Evolutionary conservation across 176 grass and related monocot genomes (phyloP).

Genomic region (Poa pratensis): DNA sequence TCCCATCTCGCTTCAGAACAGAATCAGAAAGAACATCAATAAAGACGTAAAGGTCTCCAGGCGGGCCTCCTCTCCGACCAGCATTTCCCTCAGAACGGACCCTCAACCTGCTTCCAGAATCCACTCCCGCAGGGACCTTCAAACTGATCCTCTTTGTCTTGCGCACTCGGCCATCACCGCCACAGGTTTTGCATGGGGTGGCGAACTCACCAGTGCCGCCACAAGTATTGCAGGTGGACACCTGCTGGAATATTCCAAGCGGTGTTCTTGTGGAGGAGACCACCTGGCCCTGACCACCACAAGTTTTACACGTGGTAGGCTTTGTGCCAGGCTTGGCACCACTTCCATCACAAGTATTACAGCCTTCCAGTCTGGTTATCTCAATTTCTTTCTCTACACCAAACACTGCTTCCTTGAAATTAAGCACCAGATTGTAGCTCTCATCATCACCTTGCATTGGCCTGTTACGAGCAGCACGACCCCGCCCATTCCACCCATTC

Average conservation of each 20-base stretch:
- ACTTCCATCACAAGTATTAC: constrained; percentile 81
- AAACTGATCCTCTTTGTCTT: constrained; percentile 94
- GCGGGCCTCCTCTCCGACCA: constrained; percentile 85
- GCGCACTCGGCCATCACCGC: constrained; percentile 86
- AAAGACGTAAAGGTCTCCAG: constrained; percentile 95
- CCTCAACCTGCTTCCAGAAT: constrained; percentile 92
- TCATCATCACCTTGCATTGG: constrained; percentile 97
- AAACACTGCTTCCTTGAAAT: constrained; percentile 97
- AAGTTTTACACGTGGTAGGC: constrained; percentile 77
- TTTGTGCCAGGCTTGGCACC: constrained; percentile 92
- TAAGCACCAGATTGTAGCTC: constrained; percentile 83
- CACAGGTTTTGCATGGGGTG: constrained; percentile 84
- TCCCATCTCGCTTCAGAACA: constrained; percentile 90
- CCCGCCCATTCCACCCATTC: constrained; percentile 91
- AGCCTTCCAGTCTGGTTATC: constrained; percentile 78
- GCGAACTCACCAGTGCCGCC: constrained; percentile 87
- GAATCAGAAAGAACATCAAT: constrained; percentile 93
- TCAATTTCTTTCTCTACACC: constrained; percentile 98
- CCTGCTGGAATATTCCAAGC: constrained; percentile 97
- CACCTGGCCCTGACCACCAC: constrained; percentile 95
- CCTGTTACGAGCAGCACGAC: constrained; percentile 78
- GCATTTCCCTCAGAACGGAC: constrained; percentile 95
- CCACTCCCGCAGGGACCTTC: constrained; percentile 93
- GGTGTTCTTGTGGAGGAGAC: constrained; percentile 88
- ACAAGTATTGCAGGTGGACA: constrained; percentile 88